Evolutionary conservation across 2,329 filamentous ascomycete genomes (phyloP).

Genomic region (Pseudocercospora fuligena): DNA sequence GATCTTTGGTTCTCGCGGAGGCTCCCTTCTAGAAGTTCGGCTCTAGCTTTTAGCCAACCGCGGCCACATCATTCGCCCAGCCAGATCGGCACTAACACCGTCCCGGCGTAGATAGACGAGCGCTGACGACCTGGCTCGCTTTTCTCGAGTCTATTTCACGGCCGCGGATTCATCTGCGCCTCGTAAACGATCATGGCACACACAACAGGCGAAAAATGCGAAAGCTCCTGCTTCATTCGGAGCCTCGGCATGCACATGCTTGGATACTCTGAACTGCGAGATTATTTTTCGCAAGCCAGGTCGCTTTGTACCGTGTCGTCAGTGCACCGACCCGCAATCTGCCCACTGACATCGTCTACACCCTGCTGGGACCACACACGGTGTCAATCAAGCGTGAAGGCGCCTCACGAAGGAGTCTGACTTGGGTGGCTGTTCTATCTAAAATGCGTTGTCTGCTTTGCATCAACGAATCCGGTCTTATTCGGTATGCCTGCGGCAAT

Average conservation of each 20-base stretch:
- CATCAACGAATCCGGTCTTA: conserved; percentile 23
- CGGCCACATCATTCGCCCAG: conserved; percentile 18
- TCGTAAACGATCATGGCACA: conserved; percentile 15
- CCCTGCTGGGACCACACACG: conserved; percentile 24
- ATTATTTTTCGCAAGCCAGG: background rate
- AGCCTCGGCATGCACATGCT: conserved; percentile 16
- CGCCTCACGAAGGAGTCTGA: conserved; percentile 20
- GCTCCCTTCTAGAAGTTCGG: conserved; percentile 13
- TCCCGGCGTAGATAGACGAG: conserved; percentile 30
- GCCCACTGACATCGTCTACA: conserved; percentile 27
- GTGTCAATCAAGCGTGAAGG: conserved; percentile 22
- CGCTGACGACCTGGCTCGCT: conserved; percentile 31
- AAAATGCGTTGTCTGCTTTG: conserved; percentile 18
- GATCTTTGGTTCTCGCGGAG: background rate
- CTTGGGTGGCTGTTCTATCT: conserved; percentile 24
- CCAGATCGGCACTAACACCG: conserved; percentile 30
- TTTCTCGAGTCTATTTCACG: conserved; percentile 26
- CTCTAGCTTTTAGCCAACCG: conserved; percentile 12
- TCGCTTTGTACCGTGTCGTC: conserved; percentile 12
- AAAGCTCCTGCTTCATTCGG: conserved; percentile 14
- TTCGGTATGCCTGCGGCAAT: conserved; percentile 26
- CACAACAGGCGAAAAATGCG: conserved; percentile 15
- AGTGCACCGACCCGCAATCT: conserved; percentile 22
- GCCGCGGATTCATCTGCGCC: conserved; percentile 16
- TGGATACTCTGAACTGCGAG: conserved; percentile 8